Evolutionary conservation across 139 green algal genomes (phyloP), one percentile per base, ranked within the genome.

Genomic region (Coelastrella sp.): DNA sequence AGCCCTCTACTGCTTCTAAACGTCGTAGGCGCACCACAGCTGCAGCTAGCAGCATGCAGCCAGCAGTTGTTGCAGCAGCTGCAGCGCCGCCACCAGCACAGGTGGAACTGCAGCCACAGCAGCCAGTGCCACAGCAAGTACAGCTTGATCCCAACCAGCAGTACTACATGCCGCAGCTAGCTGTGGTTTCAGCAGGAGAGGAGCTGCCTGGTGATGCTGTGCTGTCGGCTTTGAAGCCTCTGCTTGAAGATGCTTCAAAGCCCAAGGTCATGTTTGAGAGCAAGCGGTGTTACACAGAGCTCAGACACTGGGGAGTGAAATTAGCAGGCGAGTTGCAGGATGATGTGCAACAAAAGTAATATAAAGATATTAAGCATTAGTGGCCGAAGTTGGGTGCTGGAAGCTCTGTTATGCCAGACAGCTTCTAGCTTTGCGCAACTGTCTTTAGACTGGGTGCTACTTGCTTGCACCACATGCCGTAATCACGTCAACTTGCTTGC

Each of bases 201-300:
- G 8, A 61, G 22, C 81, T 87, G 23, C 61, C 81, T 58, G 22
- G 4, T 6, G 13, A 54, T 5, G 10, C 17, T 7, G 61, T 87
- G 81, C 64, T 87, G 81, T 17, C 81, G 16, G 64, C 11, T 4
- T 23, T 87, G 61, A 22, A 77, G 64, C 81, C 81, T 3, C 32
- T 87, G 61, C 81, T 87, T 68, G 60, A 87, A 64, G 23, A 61
- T 61, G 61, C 23, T 17, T 58, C 5, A 3, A 16, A 13, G 4
- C 13, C 23, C 81, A 87, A 87, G 16, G 14, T 61, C 3, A 32
- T 87, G 23, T 87, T 87, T 77, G 81, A 87, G 22, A 87, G 81
- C 81, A 87, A 87, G 81, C 22, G 81, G 60, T 76, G 61, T 47
- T 22, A 87, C 81, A 87, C 64, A 32, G 81, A 87, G 32, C 23